These are phyloP conservation scores for Kluyveromyces lactis DNA, from an alignment of 805 yeast species.

Conservation along the genomic window DNA sequence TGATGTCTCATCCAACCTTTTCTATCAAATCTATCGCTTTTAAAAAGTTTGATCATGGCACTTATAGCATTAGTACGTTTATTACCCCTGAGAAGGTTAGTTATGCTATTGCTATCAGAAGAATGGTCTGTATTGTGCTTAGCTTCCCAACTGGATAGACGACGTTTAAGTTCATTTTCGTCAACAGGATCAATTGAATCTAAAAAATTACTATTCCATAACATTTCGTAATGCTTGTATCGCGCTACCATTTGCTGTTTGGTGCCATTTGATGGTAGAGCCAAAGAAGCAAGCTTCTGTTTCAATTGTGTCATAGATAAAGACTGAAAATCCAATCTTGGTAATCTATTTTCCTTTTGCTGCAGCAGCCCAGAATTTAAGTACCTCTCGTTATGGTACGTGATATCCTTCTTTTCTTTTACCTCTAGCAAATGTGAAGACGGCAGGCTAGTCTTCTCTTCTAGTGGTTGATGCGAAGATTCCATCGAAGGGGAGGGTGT, in stretches of 20 bases:
- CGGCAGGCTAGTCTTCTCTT: neutral
- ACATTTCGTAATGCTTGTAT: constrained; percentile 64
- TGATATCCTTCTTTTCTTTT: constrained; percentile 14
- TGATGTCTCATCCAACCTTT: constrained; percentile 36
- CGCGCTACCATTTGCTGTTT: constrained; percentile 57
- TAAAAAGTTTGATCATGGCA: constrained; percentile 25
- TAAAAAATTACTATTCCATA: constrained; percentile 68
- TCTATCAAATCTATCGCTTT: constrained; percentile 40
- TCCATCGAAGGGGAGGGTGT: neutral
- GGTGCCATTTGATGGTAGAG: constrained; percentile 56
- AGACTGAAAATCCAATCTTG: constrained; percentile 58
- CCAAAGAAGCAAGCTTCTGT: constrained; percentile 45
- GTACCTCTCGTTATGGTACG: constrained; percentile 52
- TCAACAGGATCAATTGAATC: constrained; percentile 62
- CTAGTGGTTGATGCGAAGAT: neutral
- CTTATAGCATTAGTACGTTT: constrained; percentile 35
- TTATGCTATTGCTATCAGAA: constrained; percentile 16
- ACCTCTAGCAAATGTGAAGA: too few species aligned
- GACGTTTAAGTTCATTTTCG: constrained; percentile 45
- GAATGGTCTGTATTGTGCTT: constrained; percentile 16
- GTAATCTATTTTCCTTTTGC: constrained; percentile 34
- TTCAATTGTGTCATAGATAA: constrained; percentile 52
- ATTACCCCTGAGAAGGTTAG: constrained; percentile 29
- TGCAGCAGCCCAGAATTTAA: constrained; percentile 25
- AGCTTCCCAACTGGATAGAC: constrained; percentile 61